Base-by-base conservation (phyloP, 2,329 filamentous ascomycete genomes). In the Zarea fungicola region DNA sequence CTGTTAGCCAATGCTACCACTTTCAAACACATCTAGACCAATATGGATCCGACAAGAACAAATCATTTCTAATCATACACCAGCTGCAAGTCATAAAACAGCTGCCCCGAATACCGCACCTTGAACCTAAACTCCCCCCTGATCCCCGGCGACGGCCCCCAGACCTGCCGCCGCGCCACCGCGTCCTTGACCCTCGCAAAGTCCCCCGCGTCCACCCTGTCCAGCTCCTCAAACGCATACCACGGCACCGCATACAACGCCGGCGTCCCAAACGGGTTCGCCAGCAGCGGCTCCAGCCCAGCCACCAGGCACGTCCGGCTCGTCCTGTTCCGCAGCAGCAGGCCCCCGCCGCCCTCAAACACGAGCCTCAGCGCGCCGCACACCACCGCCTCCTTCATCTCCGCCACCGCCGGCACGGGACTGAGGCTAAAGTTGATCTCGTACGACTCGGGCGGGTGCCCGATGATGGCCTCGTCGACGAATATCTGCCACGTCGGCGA, bases 401-500 rank as follows among this genome's bases (percentile, higher is more conserved):
- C 52, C 2, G 52, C 54, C 3, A 57, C 46, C 4, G 55, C 47
- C 18, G 57, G 58, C 2, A 55, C 51, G 7, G 58, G 55, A 9
- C 48, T 44, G 5, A 54, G 35, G 25, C 60, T 56, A 34, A 62
- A 63, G 34, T 59, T 60, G 46, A 63, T 53, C 39, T 60, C 59
- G 40, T 60, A 62, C 8, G 51, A 54, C 18, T 56, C 58, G 10
- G n/a, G n/a, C n/a, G n/a, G n/a, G n/a, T n/a, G n/a, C n/a, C n/a
- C n/a, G n/a, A n/a, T n/a, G n/a, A n/a, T n/a, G n/a, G 45, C 36
- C 13, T 45, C 28, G 32, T 60, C 50, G 22, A 54, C 50, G 31
- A 58, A 60, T 19, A 55, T 54, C 13, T 62, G 55, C 60, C 60
- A 63, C 9, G 54, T 57, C 2, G 60, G 54, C n/a, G 60, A 60